Base-by-base conservation (phyloP, 192 early-diverging fungal genomes). In the Paraglomus brasilianum region DNA sequence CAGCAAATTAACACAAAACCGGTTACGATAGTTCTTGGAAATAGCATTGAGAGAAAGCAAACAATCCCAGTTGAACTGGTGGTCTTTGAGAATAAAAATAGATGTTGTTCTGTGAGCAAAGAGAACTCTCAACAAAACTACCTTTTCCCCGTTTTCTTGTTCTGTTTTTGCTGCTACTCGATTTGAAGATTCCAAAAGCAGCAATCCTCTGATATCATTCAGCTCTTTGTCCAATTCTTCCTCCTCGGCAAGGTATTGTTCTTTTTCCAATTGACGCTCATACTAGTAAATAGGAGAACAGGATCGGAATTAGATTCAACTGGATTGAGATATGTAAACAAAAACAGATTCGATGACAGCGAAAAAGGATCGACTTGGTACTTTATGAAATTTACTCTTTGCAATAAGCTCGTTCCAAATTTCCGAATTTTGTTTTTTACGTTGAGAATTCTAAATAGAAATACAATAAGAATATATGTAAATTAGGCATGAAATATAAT, bases 401-500 rank as follows among this genome's bases (percentile, higher is more conserved):
- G 92, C 91, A 72, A 99, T 98, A 36, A 99, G 74, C 76, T 99
- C 96, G 74, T 91, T 90, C 97, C 98, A 98, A 46, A 99, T 78
- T 79, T 99, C 97, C 38, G 85, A 86, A 78, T 95, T 95, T 39
- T 91, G 87, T 80, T 96, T 97, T 46, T 82, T 83, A 44, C 80
- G 82, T 36, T 82, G 80, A 50, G 75, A 74, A 17, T 77, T 75
- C 39, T 79, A 74, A 39, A 66, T 36, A 59, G 14, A 41, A 41
- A 24, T 3, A 0, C 43, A 36, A 40, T 3, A 30, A 30, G n/a
- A n/a, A n/a, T n/a, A n/a, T 30, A 30, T 30, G 30, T 30, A 30
- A 30, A 30, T 30, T 30, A 30, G 30, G 30, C 3, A 30, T 30
- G 30, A 30, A 30, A 30, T 3, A 3, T 30, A 30, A 30, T 30